phyloP scores from a whole-genome alignment of 2,329 filamentous ascomycete species.

The Arthrobotrys iridis region DNA sequence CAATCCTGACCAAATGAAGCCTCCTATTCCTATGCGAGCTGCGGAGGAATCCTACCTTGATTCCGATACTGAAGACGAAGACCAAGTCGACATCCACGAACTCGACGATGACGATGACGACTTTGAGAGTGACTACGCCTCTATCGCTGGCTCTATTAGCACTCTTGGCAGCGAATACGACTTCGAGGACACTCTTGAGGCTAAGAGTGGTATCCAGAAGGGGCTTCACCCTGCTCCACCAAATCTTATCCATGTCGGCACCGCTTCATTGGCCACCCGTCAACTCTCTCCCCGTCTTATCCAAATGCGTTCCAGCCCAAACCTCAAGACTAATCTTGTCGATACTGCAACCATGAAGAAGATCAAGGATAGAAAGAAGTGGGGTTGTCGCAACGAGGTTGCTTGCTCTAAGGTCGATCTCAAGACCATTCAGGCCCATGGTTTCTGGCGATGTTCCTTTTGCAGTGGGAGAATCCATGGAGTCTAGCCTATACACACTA shows the following conservation, averaged over 20 bases:
- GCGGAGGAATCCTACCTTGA: constrained; percentile 29
- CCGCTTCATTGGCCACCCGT: constrained; percentile 38
- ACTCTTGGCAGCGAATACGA: constrained; percentile 47
- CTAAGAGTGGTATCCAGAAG: constrained; percentile 19
- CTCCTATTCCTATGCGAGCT: constrained; percentile 30
- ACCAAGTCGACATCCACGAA: constrained; percentile 8
- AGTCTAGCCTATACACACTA: constrained; percentile 29
- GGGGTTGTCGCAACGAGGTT: constrained; percentile 44
- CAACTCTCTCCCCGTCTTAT: constrained; percentile 50
- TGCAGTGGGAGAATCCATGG: constrained; percentile 46
- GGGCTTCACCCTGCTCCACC: constrained; percentile 37
- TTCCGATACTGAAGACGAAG: constrained; percentile 36
- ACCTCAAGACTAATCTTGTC: constrained; percentile 13
- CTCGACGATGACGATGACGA: constrained; percentile 1
- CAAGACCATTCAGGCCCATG: constrained; percentile 47
- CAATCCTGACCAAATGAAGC: constrained; percentile 24
- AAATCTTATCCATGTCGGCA: constrained; percentile 34
- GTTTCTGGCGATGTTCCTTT: constrained; percentile 52
- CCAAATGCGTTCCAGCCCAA: constrained; percentile 50
- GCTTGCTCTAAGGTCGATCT: constrained; percentile 33
- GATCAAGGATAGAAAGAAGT: constrained; percentile 39
- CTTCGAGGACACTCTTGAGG: constrained; percentile 26
- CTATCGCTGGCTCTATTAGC: constrained; percentile 47
- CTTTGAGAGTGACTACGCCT: constrained; percentile 36
- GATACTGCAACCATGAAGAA: constrained; percentile 17